Evolutionary conservation across 345 rosid species (phyloP).

Genomic region (Salix purpurea): DNA sequence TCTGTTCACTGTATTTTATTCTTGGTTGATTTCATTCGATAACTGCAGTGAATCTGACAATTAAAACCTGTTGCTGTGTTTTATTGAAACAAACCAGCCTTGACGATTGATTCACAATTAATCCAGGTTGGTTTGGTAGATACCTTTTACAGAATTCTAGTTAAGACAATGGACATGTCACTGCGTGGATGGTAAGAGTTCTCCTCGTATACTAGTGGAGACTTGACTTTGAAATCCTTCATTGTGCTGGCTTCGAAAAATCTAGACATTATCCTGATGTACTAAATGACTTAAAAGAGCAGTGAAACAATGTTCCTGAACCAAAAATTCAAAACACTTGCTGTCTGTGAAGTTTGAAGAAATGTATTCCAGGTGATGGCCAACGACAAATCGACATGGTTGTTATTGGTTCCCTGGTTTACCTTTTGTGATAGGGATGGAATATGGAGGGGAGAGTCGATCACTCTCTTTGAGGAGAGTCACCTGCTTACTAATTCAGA

Average conservation of each 20-base stretch:
- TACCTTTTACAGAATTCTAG: neutral
- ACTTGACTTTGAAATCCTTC: neutral
- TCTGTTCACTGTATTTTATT: neutral
- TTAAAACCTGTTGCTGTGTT: neutral
- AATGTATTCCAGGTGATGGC: neutral
- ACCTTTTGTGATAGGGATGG: neutral
- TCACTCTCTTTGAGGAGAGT: neutral
- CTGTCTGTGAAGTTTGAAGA: neutral
- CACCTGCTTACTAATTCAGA: neutral
- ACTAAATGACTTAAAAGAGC: neutral
- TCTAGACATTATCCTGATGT: neutral
- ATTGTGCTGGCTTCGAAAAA: neutral
- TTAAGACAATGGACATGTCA: neutral
- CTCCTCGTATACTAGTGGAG: neutral
- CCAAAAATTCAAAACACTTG: neutral
- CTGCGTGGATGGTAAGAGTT: neutral
- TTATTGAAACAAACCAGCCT: neutral
- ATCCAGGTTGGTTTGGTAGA: neutral
- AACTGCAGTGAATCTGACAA: neutral
- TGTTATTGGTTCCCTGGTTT: neutral
- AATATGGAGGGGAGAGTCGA: neutral
- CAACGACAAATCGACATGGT: neutral
- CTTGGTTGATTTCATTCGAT: conserved; percentile 6
- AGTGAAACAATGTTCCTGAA: neutral
- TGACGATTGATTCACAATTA: neutral